These are phyloP conservation scores for Plectosphaerella plurivora DNA, from an alignment of 2,329 filamentous ascomycete species.

Conservation along the genomic window DNA sequence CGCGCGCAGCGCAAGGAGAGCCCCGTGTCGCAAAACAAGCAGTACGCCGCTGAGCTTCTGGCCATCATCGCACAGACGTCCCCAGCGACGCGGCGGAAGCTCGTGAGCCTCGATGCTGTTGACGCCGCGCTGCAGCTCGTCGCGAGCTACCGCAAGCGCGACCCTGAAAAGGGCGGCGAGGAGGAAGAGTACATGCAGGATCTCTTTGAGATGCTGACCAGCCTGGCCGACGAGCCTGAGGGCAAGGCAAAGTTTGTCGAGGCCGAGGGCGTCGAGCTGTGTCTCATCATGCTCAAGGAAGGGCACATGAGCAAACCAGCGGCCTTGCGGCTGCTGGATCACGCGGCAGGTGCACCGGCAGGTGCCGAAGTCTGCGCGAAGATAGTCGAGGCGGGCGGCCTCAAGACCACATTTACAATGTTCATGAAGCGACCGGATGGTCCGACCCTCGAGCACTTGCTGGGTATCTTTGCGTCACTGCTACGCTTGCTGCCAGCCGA, in stretches of 20 bases:
- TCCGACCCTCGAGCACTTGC: constrained; percentile 69
- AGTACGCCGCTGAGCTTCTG: constrained; percentile 88
- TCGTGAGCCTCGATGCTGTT: constrained; percentile 65
- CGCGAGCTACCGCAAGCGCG: constrained; percentile 77
- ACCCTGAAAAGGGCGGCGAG: constrained; percentile 78
- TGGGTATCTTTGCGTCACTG: constrained; percentile 80
- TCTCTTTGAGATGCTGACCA: constrained; percentile 81
- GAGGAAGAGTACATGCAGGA: constrained; percentile 97
- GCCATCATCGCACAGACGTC: constrained; percentile 83
- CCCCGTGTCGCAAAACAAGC: constrained; percentile 80
- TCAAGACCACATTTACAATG: constrained; percentile 79
- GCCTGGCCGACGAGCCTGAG: constrained; percentile 66
- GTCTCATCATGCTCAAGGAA: constrained; percentile 86
- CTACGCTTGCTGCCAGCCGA: constrained; percentile 74
- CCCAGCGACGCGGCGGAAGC: constrained; percentile 54
- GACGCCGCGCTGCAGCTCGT: constrained; percentile 80
- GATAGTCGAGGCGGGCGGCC: constrained; percentile 75
- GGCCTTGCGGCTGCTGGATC: constrained; percentile 78
- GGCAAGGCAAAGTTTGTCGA: constrained; percentile 82
- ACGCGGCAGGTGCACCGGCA: constrained; percentile 56
- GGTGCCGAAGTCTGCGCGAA: constrained; percentile 64
- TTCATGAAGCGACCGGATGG: constrained; percentile 81
- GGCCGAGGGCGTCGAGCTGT: constrained; percentile 87
- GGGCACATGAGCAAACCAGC: constrained; percentile 77
- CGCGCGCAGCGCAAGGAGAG: constrained; percentile 68